Evolutionary conservation across 805 yeast genomes (phyloP).

Genomic region (Millerozyma miso): DNA sequence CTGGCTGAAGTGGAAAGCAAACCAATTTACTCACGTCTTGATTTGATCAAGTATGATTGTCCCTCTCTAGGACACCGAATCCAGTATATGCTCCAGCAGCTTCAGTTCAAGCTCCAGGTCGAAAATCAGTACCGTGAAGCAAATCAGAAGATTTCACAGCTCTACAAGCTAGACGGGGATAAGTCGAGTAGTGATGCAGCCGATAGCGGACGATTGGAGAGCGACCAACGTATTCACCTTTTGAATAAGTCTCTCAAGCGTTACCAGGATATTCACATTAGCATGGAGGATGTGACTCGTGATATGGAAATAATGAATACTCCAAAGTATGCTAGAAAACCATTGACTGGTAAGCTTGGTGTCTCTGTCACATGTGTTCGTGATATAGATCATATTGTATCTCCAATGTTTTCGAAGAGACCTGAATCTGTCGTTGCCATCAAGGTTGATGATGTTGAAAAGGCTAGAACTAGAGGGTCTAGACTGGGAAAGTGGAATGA

Average conservation of each 20-base stretch:
- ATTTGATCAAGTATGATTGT: constrained; percentile 85
- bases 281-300: constrained; percentile 60
- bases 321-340: constrained; percentile 73
- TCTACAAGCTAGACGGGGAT: constrained; percentile 91
- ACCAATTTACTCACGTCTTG: constrained; percentile 64
- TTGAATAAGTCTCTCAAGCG: constrained; percentile 79
- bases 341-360: constrained; percentile 74
- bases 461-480: constrained; percentile 69
- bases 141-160: constrained; percentile 79
- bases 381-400: constrained; percentile 89
- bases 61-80: constrained; percentile 93
- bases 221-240: constrained; percentile 79
- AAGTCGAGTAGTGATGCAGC: constrained; percentile 81
- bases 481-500: constrained; percentile 82
- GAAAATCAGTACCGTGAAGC: constrained; percentile 93
- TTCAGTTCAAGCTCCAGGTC: constrained; percentile 89
- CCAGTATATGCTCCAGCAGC: constrained; percentile 91
- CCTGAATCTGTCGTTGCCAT: constrained; percentile 77
- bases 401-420: constrained; percentile 70
- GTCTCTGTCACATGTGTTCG: constrained; percentile 73
- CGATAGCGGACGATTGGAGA: constrained; percentile 78
- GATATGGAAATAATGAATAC: constrained; percentile 65
- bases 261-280: constrained; percentile 84
- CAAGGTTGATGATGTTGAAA: constrained; percentile 84
- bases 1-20: constrained; percentile 10